A percentile compares a stretch with the other conserved stretches of the same genome.
Conservation (phyloP, 2,329 filamentous ascomycete species). For the Sporothrix variecibatus region DNA sequence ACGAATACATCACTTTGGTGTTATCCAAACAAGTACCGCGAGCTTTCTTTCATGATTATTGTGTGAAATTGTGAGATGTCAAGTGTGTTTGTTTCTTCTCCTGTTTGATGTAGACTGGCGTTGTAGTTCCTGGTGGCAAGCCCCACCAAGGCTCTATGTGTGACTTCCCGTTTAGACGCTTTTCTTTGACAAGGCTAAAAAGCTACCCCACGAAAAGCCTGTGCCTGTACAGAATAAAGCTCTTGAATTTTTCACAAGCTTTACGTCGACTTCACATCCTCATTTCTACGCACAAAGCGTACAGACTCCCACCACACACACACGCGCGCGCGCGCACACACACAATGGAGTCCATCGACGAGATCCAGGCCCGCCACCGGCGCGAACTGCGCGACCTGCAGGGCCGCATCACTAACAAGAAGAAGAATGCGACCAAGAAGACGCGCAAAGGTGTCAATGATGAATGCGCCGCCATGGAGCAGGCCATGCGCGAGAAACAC, state of each 20-base stretch:
- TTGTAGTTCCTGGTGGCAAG: neutral
- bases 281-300: too few relatives aligned
- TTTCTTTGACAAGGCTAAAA: neutral
- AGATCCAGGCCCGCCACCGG: constrained; percentile 75
- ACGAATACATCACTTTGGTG: constrained; percentile 22
- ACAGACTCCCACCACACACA: neutral
- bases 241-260: neutral
- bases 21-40: neutral
- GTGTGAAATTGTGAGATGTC: neutral
- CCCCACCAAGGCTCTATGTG: neutral
- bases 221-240: neutral
- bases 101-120: neutral
- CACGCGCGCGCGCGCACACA: neutral
- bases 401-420: constrained; percentile 85
- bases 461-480: constrained; percentile 73
- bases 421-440: constrained; percentile 94
- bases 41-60: neutral
- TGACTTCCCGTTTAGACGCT: neutral
- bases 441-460: constrained; percentile 73
- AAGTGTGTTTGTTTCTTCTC: too few relatives aligned
- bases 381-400: constrained; percentile 89
- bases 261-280: neutral
- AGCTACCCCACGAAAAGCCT: constrained; percentile 20
- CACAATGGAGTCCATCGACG: constrained; percentile 64
- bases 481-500: constrained; percentile 66